These are phyloP conservation scores for Sphaerobolus stellatus DNA, from an alignment of 1,284 basidiomycete species.

Conservation along the genomic window DNA sequence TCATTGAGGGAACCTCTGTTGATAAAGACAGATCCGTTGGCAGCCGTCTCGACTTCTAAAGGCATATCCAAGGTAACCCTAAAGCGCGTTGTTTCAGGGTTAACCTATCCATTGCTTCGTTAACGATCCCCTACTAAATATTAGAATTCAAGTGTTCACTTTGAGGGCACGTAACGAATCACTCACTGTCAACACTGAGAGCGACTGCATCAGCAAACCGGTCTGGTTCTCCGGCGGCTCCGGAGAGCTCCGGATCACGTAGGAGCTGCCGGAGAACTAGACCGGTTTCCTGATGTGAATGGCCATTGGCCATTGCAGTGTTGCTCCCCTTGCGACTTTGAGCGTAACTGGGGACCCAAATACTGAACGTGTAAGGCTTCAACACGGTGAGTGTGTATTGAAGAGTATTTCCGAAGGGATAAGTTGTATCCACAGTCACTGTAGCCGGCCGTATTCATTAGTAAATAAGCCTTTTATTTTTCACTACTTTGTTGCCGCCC, in stretches of 20 bases:
- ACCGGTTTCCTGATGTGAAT: no score
- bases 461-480: no score
- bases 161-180: no score
- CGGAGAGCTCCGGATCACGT: no score
- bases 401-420: constrained; percentile 1
- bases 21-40: not conserved
- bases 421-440: constrained; percentile 2
- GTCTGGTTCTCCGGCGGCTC: not conserved
- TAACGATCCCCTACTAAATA: no score
- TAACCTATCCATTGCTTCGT: no score
- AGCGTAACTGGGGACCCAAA: not conserved
- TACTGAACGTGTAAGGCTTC: not conserved
- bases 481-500: no score
- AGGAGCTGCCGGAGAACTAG: no score
- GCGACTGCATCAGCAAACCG: not conserved
- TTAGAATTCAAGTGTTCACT: no score
- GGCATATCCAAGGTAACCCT: not conserved
- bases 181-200: not conserved
- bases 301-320: not conserved
- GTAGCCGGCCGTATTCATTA: no score
- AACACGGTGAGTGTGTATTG: not conserved
- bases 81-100: not conserved
- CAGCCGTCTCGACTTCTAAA: not conserved
- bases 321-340: not conserved
- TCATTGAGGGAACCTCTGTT: not conserved